These are phyloP conservation scores for Phytophthora sp. DNA, from an alignment of 352 stramenopile species.

Conservation along the genomic window DNA sequence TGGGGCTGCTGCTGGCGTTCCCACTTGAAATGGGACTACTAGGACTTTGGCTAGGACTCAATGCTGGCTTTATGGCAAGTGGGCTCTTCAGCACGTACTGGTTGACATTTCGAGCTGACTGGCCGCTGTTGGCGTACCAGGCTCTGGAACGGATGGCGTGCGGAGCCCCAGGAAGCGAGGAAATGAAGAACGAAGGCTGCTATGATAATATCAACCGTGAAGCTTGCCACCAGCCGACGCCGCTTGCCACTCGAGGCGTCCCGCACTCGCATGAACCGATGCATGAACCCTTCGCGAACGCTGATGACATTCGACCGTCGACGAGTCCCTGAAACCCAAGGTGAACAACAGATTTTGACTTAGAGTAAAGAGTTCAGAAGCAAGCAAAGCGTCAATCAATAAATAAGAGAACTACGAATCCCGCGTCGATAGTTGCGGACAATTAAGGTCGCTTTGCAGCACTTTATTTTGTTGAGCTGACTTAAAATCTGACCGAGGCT, in stretches of 20 bases:
- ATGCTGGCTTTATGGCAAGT: conserved; percentile 63
- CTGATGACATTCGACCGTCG: conserved; percentile 13
- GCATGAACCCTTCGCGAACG: conserved; percentile 21
- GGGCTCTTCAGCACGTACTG: conserved; percentile 75
- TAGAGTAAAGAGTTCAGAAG: neutral
- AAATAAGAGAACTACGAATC: conserved; percentile 3
- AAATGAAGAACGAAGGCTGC: conserved; percentile 13
- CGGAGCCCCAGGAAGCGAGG: conserved; percentile 6
- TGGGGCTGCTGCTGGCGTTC: conserved; percentile 79
- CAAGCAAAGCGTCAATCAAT: neutral
- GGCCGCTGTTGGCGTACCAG: conserved; percentile 66
- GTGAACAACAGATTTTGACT: neutral
- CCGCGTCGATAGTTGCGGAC: too few species aligned
- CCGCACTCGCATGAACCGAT: conserved; percentile 17
- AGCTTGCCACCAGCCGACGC: neutral
- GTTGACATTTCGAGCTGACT: conserved; percentile 70
- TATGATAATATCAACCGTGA: conserved; percentile 17
- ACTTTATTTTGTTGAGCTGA: too few species aligned
- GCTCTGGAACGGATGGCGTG: conserved; percentile 57
- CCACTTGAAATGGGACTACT: conserved; percentile 62
- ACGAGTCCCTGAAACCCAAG: neutral
- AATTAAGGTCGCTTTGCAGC: too few species aligned
- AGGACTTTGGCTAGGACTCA: conserved; percentile 87
- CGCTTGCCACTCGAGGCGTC: conserved; percentile 1
- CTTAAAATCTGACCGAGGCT: too few species aligned